Evolutionary conservation across 805 yeast species (phyloP).

Genomic region (Myxozyma udenii): DNA sequence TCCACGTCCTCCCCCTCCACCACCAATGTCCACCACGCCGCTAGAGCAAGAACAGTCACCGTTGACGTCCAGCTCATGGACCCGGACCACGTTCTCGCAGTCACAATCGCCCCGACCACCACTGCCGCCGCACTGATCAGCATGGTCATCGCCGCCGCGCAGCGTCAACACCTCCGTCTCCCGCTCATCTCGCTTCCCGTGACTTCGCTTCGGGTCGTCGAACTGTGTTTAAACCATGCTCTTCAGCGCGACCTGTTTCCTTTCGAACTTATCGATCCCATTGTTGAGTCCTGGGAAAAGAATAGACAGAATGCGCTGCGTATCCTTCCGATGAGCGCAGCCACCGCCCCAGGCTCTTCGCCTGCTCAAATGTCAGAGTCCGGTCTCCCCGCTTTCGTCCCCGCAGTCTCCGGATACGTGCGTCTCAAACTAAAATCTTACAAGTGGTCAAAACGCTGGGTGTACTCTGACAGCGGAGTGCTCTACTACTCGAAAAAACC

Average conservation of each 20-base stretch:
- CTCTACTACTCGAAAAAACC: slow-evolving; percentile 14
- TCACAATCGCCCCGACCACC: slow-evolving; percentile 5
- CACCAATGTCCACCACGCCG: too few species aligned
- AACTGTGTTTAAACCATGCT: neutral
- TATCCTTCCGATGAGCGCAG: neutral
- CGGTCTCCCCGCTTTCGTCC: slow-evolving; percentile 3
- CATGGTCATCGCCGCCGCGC: slow-evolving; percentile 1
- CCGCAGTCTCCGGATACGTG: slow-evolving; percentile 18
- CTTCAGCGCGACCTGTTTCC: slow-evolving; percentile 13
- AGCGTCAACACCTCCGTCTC: neutral
- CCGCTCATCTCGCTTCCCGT: neutral
- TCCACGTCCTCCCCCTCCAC: too few species aligned
- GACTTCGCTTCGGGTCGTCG: slow-evolving; percentile 29
- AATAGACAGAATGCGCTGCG: slow-evolving; percentile 1
- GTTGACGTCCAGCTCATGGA: slow-evolving; percentile 9
- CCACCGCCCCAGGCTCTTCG: slow-evolving; percentile 1
- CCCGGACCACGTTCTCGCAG: slow-evolving; percentile 1
- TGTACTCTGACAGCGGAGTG: slow-evolving; percentile 6
- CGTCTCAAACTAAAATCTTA: slow-evolving; percentile 4
- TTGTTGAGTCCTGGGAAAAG: slow-evolving; percentile 13
- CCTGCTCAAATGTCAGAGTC: slow-evolving; percentile 1
- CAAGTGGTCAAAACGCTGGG: slow-evolving; percentile 23
- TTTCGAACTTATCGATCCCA: slow-evolving; percentile 14
- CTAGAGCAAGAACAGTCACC: too few species aligned
- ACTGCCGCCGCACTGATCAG: slow-evolving; percentile 16